Conservation (phyloP, 1,284 basidiomycete species). For the Ceratobasidium sp. region DNA sequence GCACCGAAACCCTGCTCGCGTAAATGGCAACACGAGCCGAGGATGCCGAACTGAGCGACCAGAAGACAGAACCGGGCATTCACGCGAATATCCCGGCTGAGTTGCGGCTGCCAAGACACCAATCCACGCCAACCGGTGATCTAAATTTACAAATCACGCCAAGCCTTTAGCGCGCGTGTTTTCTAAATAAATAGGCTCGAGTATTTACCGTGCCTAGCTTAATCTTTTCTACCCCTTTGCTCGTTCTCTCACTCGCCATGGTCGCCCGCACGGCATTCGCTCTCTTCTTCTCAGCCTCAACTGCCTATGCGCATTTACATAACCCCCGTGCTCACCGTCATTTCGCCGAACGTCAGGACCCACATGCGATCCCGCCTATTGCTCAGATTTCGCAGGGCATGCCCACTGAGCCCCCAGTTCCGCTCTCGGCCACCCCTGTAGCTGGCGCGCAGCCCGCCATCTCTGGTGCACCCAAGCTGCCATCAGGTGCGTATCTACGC, state of each 20-base stretch:
- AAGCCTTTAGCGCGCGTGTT: neutral
- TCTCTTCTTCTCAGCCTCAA: conserved; percentile 2
- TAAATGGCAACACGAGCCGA: neutral
- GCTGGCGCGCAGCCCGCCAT: conserved; percentile 48
- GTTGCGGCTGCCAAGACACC: neutral
- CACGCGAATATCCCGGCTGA: neutral
- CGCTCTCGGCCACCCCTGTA: conserved; percentile 46
- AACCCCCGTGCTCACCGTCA: neutral
- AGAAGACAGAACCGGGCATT: too few relatives aligned
- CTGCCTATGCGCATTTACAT: conserved; percentile 10
- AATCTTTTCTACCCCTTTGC: neutral
- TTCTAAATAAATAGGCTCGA: neutral
- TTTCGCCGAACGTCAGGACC: conserved; percentile 16
- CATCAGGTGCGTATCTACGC: conserved; percentile 42
- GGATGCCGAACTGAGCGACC: neutral
- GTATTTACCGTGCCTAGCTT: neutral
- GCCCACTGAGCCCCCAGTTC: conserved; percentile 39
- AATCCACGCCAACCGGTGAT: neutral
- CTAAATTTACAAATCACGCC: conserved; percentile 32
- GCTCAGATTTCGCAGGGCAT: conserved; percentile 33
- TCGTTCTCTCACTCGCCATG: neutral
- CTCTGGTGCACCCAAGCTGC: conserved; percentile 46
- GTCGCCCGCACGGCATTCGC: conserved; percentile 35
- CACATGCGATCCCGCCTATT: conserved; percentile 31
- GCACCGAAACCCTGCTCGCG: too few relatives aligned